Evolutionary conservation across 345 rosid genomes (phyloP), one percentile per base, ranked within the genome.

Genomic region (Bruguiera parviflora): DNA sequence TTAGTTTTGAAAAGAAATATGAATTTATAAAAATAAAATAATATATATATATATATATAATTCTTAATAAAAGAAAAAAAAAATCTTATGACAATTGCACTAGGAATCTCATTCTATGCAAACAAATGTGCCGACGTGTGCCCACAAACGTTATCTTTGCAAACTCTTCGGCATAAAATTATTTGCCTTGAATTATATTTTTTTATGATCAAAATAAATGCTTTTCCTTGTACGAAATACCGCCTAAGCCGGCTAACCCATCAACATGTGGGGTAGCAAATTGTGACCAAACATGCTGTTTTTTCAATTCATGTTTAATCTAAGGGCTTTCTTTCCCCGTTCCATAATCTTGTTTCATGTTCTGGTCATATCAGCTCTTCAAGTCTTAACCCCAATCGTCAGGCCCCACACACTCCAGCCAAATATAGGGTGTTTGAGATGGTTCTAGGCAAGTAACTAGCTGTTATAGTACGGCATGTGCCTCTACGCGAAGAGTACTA

Each of bases 211-310:
- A 53, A 21, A 53, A 22, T 55, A 22, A 53, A 56, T 22, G 11
- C 3, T 22, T 8, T 56, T 39, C 47, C 47, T 11, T 39, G 11
- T 2, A 39, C 5, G 22, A 22, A 9, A 9, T 11, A 49, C 1
- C 7, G 27, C 31, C 19, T 21, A 6, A 37, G 57, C 32, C 61
- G 52, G 20, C 66, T 58, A 47, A 60, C 49, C 66, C 39, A 71
- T 56, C 71, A 67, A 10, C 55, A 51, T 10, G 47, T 66, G 27
- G 77, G 60, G 66, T 66, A 29, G 11, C 33, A 61, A 73, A 29
- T 53, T 53, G 61, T 53, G 56, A 67, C 62, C 57, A 60, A 55
- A 61, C 67, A 67, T 22, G 22, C 28, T 24, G 18, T 43, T 43
- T 3, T 13, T 43, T 43, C 49, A 43, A 56, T 22, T 56, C 24